Conservation (phyloP, 75 land plant species). For the Pseudotsuga menziesii region DNA sequence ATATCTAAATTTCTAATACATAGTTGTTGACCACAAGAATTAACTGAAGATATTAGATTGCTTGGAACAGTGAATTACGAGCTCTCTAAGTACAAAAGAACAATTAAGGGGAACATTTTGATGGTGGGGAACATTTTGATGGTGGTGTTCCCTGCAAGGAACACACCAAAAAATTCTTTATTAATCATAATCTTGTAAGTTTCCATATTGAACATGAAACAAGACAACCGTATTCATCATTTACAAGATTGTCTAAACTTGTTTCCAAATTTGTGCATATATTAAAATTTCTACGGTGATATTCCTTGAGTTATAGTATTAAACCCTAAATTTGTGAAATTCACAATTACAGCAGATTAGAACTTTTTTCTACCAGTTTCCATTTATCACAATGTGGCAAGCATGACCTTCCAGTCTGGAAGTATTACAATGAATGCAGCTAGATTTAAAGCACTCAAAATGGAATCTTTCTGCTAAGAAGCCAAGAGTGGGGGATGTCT, state of each 20-base stretch:
- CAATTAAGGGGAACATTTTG: not conserved
- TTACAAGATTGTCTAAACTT: not conserved
- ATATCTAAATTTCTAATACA: slow-evolving; percentile 2
- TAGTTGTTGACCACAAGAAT: not conserved
- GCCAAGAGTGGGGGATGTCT: too few relatives aligned
- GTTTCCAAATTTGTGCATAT: not conserved
- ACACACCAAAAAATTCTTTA: not conserved
- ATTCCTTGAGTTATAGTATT: not conserved
- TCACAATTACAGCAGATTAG: not conserved
- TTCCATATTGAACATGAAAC: not conserved
- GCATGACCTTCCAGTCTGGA: too few relatives aligned
- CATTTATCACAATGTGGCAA: too few relatives aligned
- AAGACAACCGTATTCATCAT: not conserved
- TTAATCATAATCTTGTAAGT: not conserved
- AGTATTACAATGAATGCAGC: too few relatives aligned
- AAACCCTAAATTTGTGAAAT: not conserved
- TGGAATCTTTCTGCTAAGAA: too few relatives aligned
- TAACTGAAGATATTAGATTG: not conserved
- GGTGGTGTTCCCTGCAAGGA: not conserved
- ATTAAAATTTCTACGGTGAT: not conserved
- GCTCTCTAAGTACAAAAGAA: not conserved
- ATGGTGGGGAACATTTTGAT: not conserved
- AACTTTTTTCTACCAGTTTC: not conserved
- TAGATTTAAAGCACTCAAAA: too few relatives aligned
- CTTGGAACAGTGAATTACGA: not conserved